Conservation (phyloP, 305 asterid genomes). For the Andrographis paniculata region DNA sequence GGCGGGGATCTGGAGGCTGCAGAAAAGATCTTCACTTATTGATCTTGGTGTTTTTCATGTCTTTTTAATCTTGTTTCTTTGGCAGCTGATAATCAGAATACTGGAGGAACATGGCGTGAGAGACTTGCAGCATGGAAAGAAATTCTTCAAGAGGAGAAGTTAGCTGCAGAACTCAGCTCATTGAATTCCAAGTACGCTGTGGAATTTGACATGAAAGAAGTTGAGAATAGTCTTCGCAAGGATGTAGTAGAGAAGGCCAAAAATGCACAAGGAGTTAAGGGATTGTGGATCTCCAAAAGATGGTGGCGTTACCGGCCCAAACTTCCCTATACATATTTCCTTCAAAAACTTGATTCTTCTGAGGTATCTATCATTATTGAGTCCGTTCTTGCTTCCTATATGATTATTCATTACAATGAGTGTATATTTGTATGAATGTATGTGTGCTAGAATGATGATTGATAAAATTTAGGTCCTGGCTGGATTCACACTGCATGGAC, state of each 20-base stretch:
- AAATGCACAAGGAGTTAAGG: conserved; percentile 61
- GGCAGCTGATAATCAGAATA: conserved; percentile 44
- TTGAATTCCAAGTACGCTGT: conserved; percentile 63
- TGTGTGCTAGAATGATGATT: too few species aligned
- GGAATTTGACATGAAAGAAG: conserved; percentile 98
- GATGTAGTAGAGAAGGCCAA: conserved; percentile 68
- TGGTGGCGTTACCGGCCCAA: conserved; percentile 99
- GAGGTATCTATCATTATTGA: conserved; percentile 50
- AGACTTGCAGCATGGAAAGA: conserved; percentile 80
- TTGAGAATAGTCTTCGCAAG: conserved; percentile 86
- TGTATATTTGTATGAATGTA: too few species aligned
- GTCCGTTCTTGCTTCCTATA: conserved; percentile 15
- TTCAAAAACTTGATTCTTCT: conserved; percentile 89
- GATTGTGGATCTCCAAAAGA: conserved; percentile 93
- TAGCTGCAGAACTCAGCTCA: conserved; percentile 63
- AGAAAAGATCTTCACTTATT: conserved; percentile 6
- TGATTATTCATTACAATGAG: background rate
- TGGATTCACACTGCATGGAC: too few species aligned
- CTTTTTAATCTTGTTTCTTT: conserved; percentile 17
- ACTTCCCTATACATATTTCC: conserved; percentile 93
- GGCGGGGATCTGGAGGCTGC: background rate
- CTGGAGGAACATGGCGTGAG: conserved; percentile 83
- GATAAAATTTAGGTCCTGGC: too few species aligned
- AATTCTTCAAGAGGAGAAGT: conserved; percentile 71
- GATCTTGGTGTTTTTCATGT: conserved; percentile 11